Evolutionary conservation across 139 green algal species (phyloP), one percentile per base, ranked within the genome.

Genomic region (Chlamydomonas sp.): DNA sequence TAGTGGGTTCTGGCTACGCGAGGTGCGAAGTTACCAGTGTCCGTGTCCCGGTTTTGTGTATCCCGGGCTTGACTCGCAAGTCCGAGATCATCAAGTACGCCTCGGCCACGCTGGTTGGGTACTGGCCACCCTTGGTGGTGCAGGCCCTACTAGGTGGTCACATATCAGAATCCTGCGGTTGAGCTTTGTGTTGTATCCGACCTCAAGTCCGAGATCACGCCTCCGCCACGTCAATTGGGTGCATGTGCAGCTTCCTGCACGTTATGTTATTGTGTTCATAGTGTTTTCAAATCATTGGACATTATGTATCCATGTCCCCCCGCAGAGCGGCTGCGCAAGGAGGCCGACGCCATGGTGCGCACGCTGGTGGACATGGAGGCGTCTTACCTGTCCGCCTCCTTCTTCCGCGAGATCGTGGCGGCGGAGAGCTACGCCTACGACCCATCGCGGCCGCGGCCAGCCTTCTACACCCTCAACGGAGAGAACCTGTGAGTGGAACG

Each of bases 361-460:
- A 96, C 93, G 1, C 89, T 99, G 92, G 97, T 98, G 77, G 96
- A 99, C 89, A 99, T 99, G 97, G 97, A 99, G 94, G 94, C 94
- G 62, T 95, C 93, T 74, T 98, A 98, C 93, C 95, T 98, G 63
- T 98, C 96, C 0, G 96, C 96, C 15, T 96, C 97, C 79, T 97
- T 98, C 89, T 99, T 99, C 94, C 90, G 93, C 18, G 94, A 98
- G 87, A 97, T 98, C 80, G 92, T 97, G 79, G 93, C 92, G 20
- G 92, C 94, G 61, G 91, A 96, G 89, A 90, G 72, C 59, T 94
- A 94, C 77, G 85, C 90, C n/a, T 94, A 95, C 85, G 91, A 96
- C 82, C 90, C 88, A 68, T 91, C 85, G 15, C 86, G 93, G 67
- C 87, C 90, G 61, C 93, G 92, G 82, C 92, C 94, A 6, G 85